Base-by-base conservation (phyloP, 495 filamentous ascomycete species). In the Aspergillus conjunctus region DNA sequence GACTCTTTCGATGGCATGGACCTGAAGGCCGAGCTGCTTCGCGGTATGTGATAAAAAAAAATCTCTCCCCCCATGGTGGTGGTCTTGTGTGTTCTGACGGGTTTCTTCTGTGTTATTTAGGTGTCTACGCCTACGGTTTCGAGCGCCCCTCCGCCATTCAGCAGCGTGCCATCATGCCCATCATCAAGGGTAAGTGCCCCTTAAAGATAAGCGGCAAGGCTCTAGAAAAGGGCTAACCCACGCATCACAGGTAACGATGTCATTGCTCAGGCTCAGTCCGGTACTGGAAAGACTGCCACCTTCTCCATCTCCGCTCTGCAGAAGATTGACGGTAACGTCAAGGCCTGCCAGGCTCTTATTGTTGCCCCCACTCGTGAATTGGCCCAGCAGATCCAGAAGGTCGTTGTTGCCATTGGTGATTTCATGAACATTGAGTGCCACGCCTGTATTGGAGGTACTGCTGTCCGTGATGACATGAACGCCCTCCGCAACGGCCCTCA, bases 341-440 rank as follows among this genome's bases (percentile, higher is more conserved):
- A 94, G 84, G 88, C 90, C 71, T 95, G 91, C 80, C 94, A 98
- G 83, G 91, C 95, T 54, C 85, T 98, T 54, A 94, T 98, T 64
- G 87, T 98, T 53, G 92, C 94, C 54, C 94, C 94, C 59, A 98
- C 94, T 66, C 95, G 94, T 82, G 94, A 98, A 81, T 80, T 98
- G 70, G 94, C 94, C 63, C 92, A 94, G 72, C 94, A 98, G 82
- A 98, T 98, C 73, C 94, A 98, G 83, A 96, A 93, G 80, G 94
- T 98, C 71, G 92, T 98, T 63, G 89, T 98, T 68, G 94, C 94
- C 67, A 90, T 98, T 59, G 94, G 94, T 75, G 94, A 98, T 80
- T 98, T 96, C 87, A 98, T 98, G 94, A 93, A 88, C 81, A 87
- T 98, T 62, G 89, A 98, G 77, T 98, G 94, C 87, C 94, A 98